Evolutionary conservation across 2,329 filamentous ascomycete genomes (phyloP), one percentile per base, ranked within the genome.

Genomic region (Apiospora hydei): DNA sequence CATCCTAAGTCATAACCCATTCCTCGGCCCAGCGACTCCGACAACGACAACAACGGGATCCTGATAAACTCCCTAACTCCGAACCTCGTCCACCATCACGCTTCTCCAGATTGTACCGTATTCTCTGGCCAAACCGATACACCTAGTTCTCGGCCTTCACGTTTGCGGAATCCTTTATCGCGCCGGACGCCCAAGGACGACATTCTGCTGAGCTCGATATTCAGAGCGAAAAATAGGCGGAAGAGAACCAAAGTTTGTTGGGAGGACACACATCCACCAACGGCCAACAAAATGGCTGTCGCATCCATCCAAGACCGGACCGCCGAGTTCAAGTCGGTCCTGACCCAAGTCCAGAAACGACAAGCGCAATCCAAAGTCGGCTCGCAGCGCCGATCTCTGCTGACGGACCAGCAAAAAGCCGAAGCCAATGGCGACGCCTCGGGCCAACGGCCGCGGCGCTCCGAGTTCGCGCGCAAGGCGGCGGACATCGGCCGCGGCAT

Each of bases 221-320:
- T 41, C 13, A 21, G 16, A 18, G 8, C 57, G n/a, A 41, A 30
- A 30, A 30, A 30, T 41, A 14, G 18, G 4, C n/a, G 21, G 18
- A n/a, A 49, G 34, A 24, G 34, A 61, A 8, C 21, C 18, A 11
- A 51, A 64, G 34, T 64, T 21, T 64, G 57, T 64, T 41, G 57
- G 57, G 41, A 34, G 18, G 10, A 38, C 11, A 26, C 66, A 46
- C 38, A 68, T 68, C 66, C 41, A 67, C 66, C 38, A 61, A 10
- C 57, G 8, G 34, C 57, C 57, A 64, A 49, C 38, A 81, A 74
- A 69, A 92, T 92, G 90, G 89, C 89, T 72, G 87, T 90, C 80
- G 82, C 88, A 73, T 96, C 95, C 69, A 97, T 98, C 82, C 96
- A 99, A 87, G 96, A 99, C 86, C 94, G 96, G 80, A 99, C 96